These are phyloP conservation scores for Tubosaeta brunneosetosa DNA, from an alignment of 768 basidiomycete species.

Conservation along the genomic window DNA sequence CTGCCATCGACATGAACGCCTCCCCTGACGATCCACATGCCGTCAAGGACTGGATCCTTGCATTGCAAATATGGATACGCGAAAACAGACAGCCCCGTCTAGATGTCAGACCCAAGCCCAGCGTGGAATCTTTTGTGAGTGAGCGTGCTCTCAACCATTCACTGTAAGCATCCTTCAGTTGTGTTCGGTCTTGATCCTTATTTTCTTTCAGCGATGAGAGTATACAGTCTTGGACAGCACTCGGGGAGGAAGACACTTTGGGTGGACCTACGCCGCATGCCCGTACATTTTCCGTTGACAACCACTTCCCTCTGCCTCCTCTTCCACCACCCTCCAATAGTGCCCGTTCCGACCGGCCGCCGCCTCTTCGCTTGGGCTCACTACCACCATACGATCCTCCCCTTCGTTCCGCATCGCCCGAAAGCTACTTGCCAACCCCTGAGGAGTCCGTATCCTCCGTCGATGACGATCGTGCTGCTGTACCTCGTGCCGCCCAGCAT, in stretches of 20 bases:
- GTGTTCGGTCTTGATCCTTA: slow-evolving; percentile 1
- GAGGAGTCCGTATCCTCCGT: slow-evolving; percentile 50
- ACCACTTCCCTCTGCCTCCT: slow-evolving; percentile 44
- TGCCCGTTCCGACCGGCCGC: slow-evolving; percentile 37
- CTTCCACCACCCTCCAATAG: slow-evolving; percentile 23
- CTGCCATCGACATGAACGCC: slow-evolving; percentile 43
- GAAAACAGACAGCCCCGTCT: slow-evolving; percentile 35
- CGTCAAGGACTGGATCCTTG: slow-evolving; percentile 68
- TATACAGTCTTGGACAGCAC: slow-evolving; percentile 43
- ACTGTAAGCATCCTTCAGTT: slow-evolving; percentile 17
- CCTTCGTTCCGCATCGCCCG: slow-evolving; percentile 49
- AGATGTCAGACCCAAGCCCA: slow-evolving; percentile 32
- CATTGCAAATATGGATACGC: slow-evolving; percentile 74
- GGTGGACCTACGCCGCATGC: slow-evolving; percentile 45
- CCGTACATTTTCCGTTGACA: slow-evolving; percentile 59
- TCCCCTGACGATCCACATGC: slow-evolving; percentile 43
- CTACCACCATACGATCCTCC: slow-evolving; percentile 39
- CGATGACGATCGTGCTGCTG: slow-evolving; percentile 38
- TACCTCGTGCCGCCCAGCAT: slow-evolving; percentile 33
- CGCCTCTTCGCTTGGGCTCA: slow-evolving; percentile 46
- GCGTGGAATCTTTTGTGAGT: slow-evolving; percentile 47
- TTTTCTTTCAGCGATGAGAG: slow-evolving; percentile 33
- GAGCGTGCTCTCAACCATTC: slow-evolving; percentile 38
- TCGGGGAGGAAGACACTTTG: slow-evolving; percentile 35
- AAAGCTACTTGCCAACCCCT: slow-evolving; percentile 52